phyloP scores from a whole-genome alignment of 352 stramenopile species.

The Globisporangium okanoganense region DNA sequence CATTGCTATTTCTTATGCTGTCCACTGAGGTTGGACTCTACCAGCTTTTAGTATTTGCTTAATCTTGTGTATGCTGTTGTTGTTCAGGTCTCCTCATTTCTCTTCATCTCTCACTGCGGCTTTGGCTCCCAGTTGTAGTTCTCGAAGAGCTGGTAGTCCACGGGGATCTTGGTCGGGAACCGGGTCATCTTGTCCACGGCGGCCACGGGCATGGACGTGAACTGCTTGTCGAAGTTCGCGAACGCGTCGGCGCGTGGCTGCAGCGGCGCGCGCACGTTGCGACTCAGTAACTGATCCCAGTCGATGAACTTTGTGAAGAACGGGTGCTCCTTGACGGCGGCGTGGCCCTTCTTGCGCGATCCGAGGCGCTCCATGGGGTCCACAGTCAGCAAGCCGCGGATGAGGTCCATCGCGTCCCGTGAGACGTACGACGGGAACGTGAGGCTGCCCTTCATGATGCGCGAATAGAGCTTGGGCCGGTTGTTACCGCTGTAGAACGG shows the following conservation, averaged over 20 bases:
- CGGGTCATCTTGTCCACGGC: slow-evolving; percentile 70
- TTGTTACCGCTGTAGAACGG: slow-evolving; percentile 81
- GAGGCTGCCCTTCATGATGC: slow-evolving; percentile 46
- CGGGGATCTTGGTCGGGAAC: slow-evolving; percentile 70
- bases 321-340: slow-evolving; percentile 53
- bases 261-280: slow-evolving; percentile 51
- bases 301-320: slow-evolving; percentile 73
- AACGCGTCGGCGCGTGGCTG: slow-evolving; percentile 64
- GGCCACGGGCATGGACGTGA: slow-evolving; percentile 77
- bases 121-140: slow-evolving; percentile 82
- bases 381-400: slow-evolving; percentile 40
- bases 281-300: slow-evolving; percentile 46
- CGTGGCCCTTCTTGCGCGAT: slow-evolving; percentile 27
- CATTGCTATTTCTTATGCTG: background rate
- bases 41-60: background rate
- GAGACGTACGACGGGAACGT: slow-evolving; percentile 54
- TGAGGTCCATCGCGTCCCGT: slow-evolving; percentile 43
- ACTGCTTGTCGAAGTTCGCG: slow-evolving; percentile 84
- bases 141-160: slow-evolving; percentile 84
- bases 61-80: background rate
- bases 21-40: background rate
- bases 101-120: slow-evolving; percentile 11
- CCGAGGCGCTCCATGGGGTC: slow-evolving; percentile 63
- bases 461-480: slow-evolving; percentile 50
- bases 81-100: background rate